Conservation (phyloP, 2,329 filamentous ascomycete genomes). For the Dactylella cylindrospora region DNA sequence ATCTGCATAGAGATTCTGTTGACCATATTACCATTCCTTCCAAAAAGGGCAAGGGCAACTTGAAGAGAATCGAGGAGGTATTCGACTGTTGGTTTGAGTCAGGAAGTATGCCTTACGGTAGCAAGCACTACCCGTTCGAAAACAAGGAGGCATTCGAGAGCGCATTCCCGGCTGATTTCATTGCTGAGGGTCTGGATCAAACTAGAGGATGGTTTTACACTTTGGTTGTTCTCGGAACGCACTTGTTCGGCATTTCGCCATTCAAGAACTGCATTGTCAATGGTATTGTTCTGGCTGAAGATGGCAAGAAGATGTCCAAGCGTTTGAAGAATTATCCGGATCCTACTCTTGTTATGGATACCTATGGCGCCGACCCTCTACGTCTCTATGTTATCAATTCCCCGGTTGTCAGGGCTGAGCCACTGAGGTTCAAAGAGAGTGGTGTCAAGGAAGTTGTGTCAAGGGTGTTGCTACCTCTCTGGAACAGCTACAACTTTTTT, state of each 20-base stretch:
- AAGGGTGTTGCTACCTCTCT: slow-evolving; percentile 84
- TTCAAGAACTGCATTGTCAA: slow-evolving; percentile 98
- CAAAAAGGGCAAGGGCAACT: slow-evolving; percentile 78
- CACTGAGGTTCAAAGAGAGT: slow-evolving; percentile 83
- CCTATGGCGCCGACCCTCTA: slow-evolving; percentile 88
- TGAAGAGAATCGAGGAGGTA: slow-evolving; percentile 80
- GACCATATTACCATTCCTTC: slow-evolving; percentile 93
- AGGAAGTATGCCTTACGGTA: slow-evolving; percentile 91
- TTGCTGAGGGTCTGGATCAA: slow-evolving; percentile 89
- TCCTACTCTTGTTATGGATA: slow-evolving; percentile 76
- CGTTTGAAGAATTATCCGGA: slow-evolving; percentile 95
- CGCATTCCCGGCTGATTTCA: slow-evolving; percentile 88
- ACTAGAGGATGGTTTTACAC: slow-evolving; percentile 98
- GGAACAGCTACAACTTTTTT: slow-evolving; percentile 98
- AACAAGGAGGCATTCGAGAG: slow-evolving; percentile 78
- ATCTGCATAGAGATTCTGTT: slow-evolving; percentile 89
- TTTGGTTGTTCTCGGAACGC: slow-evolving; percentile 80
- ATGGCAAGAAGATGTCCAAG: slow-evolving; percentile 99
- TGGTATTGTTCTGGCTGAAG: slow-evolving; percentile 87
- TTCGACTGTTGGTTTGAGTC: slow-evolving; percentile 99
- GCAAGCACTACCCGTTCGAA: slow-evolving; percentile 88
- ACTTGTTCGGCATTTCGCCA: slow-evolving; percentile 79
- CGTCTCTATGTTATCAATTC: slow-evolving; percentile 97
- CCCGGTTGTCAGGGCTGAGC: slow-evolving; percentile 87
- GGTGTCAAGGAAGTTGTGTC: slow-evolving; percentile 94